These are phyloP conservation scores for Solanum okadae DNA, from an alignment of 257 asterid species.

Conservation along the genomic window DNA sequence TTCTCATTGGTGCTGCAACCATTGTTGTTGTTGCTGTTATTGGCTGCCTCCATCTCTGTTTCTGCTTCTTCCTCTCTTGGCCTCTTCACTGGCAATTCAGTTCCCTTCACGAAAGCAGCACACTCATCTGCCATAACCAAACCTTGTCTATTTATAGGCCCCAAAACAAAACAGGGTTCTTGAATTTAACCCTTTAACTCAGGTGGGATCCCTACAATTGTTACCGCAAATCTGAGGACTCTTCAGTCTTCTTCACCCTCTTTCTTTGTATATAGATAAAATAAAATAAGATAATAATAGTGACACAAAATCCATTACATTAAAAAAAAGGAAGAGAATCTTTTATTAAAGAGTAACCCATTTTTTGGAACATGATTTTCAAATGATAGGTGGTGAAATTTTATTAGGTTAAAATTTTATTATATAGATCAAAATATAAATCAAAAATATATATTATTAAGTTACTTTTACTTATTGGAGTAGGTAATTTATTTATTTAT, in stretches of 20 bases:
- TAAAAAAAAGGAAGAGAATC: no score
- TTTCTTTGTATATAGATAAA: no score
- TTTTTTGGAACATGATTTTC: background rate
- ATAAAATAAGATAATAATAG: no score
- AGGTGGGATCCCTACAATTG: background rate
- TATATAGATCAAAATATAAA: no score
- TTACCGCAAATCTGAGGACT: background rate
- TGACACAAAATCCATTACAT: background rate
- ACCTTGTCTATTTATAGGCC: background rate
- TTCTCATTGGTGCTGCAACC: conserved; percentile 5
- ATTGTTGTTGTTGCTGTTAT: conserved; percentile 2
- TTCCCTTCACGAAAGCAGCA: background rate
- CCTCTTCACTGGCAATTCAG: conserved; percentile 5
- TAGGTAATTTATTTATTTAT: no score
- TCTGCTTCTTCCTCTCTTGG: conserved; percentile 3
- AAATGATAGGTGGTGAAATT: background rate
- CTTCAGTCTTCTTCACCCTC: background rate
- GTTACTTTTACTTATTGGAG: no score
- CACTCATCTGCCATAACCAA: background rate
- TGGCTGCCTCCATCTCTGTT: conserved; percentile 32
- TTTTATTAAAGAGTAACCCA: background rate
- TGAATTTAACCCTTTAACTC: background rate
- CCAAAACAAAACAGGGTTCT: background rate
- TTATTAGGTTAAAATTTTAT: no score
- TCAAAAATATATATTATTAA: no score